Evolutionary conservation across 148 eudicot species (phyloP).

Genomic region (Nepenthes mirabilis): DNA sequence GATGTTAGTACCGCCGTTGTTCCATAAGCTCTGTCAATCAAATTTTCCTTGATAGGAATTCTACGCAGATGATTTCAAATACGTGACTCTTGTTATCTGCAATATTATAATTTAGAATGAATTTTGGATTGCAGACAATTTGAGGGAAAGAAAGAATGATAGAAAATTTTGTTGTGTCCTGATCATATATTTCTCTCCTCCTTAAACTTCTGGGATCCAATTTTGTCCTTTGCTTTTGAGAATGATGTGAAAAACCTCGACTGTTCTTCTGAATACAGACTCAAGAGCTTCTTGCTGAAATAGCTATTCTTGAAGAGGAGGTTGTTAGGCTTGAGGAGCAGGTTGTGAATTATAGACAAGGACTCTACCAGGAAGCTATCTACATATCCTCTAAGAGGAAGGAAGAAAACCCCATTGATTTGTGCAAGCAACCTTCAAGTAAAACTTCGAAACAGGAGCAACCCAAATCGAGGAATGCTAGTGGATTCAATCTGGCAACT

Average conservation of each 20-base stretch:
- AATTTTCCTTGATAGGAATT: not conserved
- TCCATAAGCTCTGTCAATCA: not conserved
- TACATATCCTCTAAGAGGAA: constrained; percentile 37
- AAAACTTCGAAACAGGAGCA: constrained; percentile 6
- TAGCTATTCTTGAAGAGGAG: constrained; percentile 85
- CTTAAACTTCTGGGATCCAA: not conserved
- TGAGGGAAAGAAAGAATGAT: not conserved
- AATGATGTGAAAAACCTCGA: not conserved
- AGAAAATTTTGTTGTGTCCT: not conserved
- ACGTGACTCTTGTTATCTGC: no score
- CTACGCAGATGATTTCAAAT: not conserved
- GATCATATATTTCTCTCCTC: not conserved
- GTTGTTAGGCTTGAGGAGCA: constrained; percentile 76
- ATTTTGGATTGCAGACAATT: no score
- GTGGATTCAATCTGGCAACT: not conserved
- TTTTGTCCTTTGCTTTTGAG: not conserved
- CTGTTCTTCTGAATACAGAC: constrained; percentile 21
- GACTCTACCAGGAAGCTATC: constrained; percentile 51
- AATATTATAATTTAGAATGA: no score
- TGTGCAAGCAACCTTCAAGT: constrained; percentile 25
- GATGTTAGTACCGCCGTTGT: constrained; percentile 27
- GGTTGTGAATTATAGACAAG: constrained; percentile 52
- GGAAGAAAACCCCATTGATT: constrained; percentile 13
- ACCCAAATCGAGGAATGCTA: not conserved
- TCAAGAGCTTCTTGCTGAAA: constrained; percentile 75